phyloP scores from a whole-genome alignment of 2,329 filamentous ascomycete species.

The Tricladium varicosporioides region DNA sequence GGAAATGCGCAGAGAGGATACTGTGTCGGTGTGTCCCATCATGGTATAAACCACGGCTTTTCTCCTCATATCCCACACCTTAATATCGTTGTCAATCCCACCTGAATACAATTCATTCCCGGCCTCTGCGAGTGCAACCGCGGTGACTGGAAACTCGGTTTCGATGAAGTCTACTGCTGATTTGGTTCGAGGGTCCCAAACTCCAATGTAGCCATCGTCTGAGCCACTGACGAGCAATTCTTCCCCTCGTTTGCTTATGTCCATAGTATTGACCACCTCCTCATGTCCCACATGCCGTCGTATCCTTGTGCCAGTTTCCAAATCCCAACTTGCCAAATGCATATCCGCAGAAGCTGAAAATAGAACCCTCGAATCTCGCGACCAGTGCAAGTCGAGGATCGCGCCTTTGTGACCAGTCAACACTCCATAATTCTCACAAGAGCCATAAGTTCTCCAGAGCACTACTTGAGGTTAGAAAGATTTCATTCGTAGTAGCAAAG shows the following conservation, averaged over 20 bases:
- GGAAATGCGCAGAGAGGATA: slow-evolving; percentile 87
- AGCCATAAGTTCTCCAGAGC: slow-evolving; percentile 88
- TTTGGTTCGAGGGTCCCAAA: slow-evolving; percentile 94
- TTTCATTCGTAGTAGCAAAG: background rate
- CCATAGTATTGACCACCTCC: slow-evolving; percentile 90
- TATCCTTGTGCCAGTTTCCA: slow-evolving; percentile 89
- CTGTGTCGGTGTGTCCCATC: slow-evolving; percentile 84
- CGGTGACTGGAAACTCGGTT: slow-evolving; percentile 89
- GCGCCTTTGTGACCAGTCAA: slow-evolving; percentile 89
- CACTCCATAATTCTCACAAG: slow-evolving; percentile 91
- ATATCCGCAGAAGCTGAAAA: slow-evolving; percentile 93
- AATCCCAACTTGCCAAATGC: slow-evolving; percentile 91
- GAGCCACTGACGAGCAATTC: slow-evolving; percentile 88
- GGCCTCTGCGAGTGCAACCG: slow-evolving; percentile 86
- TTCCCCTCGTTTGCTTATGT: slow-evolving; percentile 85
- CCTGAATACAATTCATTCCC: slow-evolving; percentile 95
- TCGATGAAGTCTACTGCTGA: slow-evolving; percentile 83
- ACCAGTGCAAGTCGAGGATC: slow-evolving; percentile 92
- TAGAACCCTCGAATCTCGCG: slow-evolving; percentile 84
- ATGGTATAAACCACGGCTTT: slow-evolving; percentile 85
- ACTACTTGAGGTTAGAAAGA: slow-evolving; percentile 51
- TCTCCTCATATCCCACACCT: slow-evolving; percentile 95
- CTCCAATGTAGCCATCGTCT: slow-evolving; percentile 89
- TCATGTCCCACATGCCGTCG: slow-evolving; percentile 90
- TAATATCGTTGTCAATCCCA: slow-evolving; percentile 95